phyloP scores from a whole-genome alignment of 345 rosid species.

The Triadica sebifera region DNA sequence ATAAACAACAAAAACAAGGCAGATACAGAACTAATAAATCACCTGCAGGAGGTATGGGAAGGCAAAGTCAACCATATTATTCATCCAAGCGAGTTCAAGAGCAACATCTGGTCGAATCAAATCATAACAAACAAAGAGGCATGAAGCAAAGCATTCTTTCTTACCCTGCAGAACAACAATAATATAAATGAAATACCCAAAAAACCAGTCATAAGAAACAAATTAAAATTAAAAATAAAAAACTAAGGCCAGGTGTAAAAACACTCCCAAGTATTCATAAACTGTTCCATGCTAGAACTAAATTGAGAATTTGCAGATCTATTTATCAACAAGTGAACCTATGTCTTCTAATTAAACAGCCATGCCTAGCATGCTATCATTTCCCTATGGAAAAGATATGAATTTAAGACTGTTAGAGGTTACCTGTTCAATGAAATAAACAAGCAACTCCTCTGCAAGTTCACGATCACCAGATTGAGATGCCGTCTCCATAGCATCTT shows the following conservation, averaged over 20 bases:
- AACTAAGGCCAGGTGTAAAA: not conserved
- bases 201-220: too few relatives aligned
- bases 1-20: not conserved
- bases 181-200: not conserved
- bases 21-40: not conserved
- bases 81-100: slow-evolving; percentile 88
- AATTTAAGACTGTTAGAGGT: not conserved
- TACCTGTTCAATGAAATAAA: slow-evolving; percentile 94
- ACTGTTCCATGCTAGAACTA: not conserved
- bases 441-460: slow-evolving; percentile 91
- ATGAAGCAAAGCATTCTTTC: slow-evolving; percentile 91
- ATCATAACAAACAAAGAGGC: slow-evolving; percentile 93
- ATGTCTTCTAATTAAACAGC: not conserved
- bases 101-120: slow-evolving; percentile 76
- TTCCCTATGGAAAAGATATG: not conserved
- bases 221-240: not conserved
- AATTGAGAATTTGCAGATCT: not conserved
- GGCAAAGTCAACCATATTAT: slow-evolving; percentile 82
- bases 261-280: not conserved
- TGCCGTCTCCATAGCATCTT: slow-evolving; percentile 98
- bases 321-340: not conserved
- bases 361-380: not conserved
- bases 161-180: slow-evolving; percentile 47
- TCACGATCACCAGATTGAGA: slow-evolving; percentile 97
- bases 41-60: slow-evolving; percentile 58